Base-by-base conservation (phyloP, 345 rosid species). In the Geranium rotundifolium region DNA sequence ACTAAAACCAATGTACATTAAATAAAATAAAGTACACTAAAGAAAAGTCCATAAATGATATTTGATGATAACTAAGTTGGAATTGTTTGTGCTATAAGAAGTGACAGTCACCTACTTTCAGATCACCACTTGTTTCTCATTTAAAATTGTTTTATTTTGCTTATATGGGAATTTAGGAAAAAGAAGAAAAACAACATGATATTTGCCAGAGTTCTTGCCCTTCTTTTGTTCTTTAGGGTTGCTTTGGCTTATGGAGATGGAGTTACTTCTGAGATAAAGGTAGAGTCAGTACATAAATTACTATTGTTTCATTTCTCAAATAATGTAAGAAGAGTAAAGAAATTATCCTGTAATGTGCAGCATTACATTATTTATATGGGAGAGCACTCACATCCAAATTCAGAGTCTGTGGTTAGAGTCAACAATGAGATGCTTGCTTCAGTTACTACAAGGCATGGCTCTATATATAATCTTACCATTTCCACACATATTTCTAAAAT, bases 341-440 rank as follows among this genome's bases (percentile, higher is more conserved):
- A 41, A 41, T 41, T 41, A 1, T 41, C 14, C 10, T 5, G 10
- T 3, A 52, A 14, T 61, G 39, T 70, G 76, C 81, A 81, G 81
- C 86, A 75, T 69, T 79, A 76, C 62, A 62, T 84, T 17, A 81
- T 79, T 52, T 79, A 75, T 72, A 77, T 75, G 84, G 89, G 89
- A 1, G 59, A 68, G 39, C 81, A 79, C 62, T 77, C 81, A 1
- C 80, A 72, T 49, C 81, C 80, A 15, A 68, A 65, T 59, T 65
- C 75, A 16, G 77, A 79, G 70, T 81, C 81, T 20, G 79, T 79
- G 19, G 63, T 68, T 77, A 66, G 60, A 60, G 80, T 77, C 50
- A 77, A 79, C 75, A 76, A 72, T 49, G 59, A 65, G 29, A 52
- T 79, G 19, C 73, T 79, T 67, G 64, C 84, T 70, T 79, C 84